A percentile compares a stretch with the other conserved stretches of the same genome.
phyloP scores from a whole-genome alignment of 805 yeast species.

The Teunomyces barrocoloradensis region DNA sequence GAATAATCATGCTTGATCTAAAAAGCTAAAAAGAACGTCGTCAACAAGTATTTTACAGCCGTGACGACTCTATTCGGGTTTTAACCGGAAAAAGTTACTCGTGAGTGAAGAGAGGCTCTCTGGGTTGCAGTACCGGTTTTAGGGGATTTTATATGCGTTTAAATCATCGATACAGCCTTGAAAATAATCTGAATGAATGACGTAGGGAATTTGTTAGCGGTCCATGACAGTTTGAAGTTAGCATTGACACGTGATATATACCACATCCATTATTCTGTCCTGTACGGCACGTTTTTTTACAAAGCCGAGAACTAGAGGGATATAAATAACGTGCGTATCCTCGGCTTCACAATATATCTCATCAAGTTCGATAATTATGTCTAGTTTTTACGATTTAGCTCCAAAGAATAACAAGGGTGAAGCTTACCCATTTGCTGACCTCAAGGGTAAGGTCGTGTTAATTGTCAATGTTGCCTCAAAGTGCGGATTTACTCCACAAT shows the following conservation, averaged over 20 bases:
- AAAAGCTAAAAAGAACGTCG: too few species aligned
- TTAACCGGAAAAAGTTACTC: too few species aligned
- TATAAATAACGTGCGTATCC: not conserved
- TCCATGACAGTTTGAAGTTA: too few species aligned
- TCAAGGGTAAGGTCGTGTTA: slow-evolving; percentile 77
- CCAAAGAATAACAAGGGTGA: slow-evolving; percentile 63
- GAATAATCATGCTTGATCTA: not conserved
- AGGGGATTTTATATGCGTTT: too few species aligned
- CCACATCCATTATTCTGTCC: not conserved
- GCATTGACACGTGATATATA: too few species aligned
- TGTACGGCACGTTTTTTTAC: not conserved
- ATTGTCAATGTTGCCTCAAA: slow-evolving; percentile 88
- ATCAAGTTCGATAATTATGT: slow-evolving; percentile 30
- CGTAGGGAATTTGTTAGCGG: too few species aligned
- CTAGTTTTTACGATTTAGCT: slow-evolving; percentile 62
- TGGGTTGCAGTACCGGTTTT: too few species aligned
- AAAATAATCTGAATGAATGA: too few species aligned
- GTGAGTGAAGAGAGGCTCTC: too few species aligned
- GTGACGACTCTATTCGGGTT: too few species aligned
- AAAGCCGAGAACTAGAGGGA: not conserved
- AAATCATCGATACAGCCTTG: too few species aligned
- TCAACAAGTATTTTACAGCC: too few species aligned
- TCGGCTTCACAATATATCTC: not conserved
- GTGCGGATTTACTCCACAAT: slow-evolving; percentile 72
- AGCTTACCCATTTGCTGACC: slow-evolving; percentile 55